Evolutionary conservation across 1,139 yeast genomes (phyloP).

Genomic region (Lodderomyces parapsilosis): DNA sequence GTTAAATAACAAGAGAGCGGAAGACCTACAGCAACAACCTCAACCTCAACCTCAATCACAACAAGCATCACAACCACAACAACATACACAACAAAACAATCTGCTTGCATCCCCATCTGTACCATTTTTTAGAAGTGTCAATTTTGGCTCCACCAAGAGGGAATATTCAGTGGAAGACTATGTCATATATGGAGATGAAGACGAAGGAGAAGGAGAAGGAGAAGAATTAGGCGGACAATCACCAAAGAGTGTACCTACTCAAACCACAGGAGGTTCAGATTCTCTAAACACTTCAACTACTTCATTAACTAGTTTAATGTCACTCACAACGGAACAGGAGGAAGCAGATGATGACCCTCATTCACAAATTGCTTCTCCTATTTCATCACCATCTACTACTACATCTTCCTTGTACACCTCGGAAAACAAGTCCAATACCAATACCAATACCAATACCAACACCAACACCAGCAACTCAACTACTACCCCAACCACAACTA

Average conservation of each 20-base stretch:
- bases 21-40: not conserved
- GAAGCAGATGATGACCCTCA: conserved; percentile 10
- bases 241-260: not conserved
- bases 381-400: conserved; percentile 15
- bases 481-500: conserved; percentile 26
- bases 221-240: not conserved
- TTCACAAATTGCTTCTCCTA: conserved; percentile 14
- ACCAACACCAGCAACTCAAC: conserved; percentile 10
- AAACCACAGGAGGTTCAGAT: not conserved
- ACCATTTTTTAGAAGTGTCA: conserved; percentile 44
- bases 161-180: conserved; percentile 41
- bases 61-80: conserved; percentile 6
- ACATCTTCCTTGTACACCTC: conserved; percentile 18
- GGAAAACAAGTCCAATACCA: conserved; percentile 25
- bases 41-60: not conserved
- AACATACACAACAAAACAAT: not conserved
- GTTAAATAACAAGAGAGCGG: conserved; percentile 20
- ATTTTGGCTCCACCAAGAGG: conserved; percentile 30
- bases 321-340: conserved; percentile 3
- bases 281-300: not conserved
- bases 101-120: conserved; percentile 9
- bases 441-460: conserved; percentile 8
- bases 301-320: not conserved
- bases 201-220: conserved; percentile 11
- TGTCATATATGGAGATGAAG: conserved; percentile 32